Evolutionary conservation across 2,329 filamentous ascomycete genomes (phyloP).

Genomic region (Colletotrichum coccodes): DNA sequence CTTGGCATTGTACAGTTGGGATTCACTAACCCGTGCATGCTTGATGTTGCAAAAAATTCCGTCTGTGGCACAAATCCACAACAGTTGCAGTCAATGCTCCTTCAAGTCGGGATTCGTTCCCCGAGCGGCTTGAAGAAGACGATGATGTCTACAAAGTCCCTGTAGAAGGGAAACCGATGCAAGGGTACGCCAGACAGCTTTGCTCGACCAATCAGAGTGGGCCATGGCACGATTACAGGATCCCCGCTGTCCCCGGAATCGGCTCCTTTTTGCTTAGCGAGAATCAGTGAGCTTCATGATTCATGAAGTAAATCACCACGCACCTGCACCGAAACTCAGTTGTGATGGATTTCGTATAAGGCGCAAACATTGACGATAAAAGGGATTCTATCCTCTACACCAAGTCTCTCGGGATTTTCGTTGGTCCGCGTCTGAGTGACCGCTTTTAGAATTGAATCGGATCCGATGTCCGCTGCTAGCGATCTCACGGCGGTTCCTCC

Average conservation of each 20-base stretch:
- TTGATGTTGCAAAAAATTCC: no score
- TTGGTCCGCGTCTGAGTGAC: neutral
- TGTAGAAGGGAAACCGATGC: neutral
- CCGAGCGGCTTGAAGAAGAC: neutral
- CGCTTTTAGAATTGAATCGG: neutral
- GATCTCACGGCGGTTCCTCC: neutral
- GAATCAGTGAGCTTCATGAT: conserved; percentile 30
- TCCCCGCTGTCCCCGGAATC: conserved; percentile 21
- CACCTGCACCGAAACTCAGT: neutral
- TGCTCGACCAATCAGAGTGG: neutral
- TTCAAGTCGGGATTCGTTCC: neutral
- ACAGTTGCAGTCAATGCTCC: neutral
- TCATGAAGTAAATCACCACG: conserved; percentile 23
- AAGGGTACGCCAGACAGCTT: neutral
- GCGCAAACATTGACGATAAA: neutral
- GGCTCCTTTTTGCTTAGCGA: conserved; percentile 29
- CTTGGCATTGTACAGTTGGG: neutral
- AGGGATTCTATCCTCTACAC: neutral
- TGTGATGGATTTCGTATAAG: conserved; percentile 25
- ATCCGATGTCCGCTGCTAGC: neutral
- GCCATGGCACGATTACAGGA: conserved; percentile 5
- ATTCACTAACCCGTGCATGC: no score
- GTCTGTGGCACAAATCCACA: neutral
- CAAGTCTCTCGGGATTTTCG: neutral
- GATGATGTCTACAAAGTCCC: neutral